Base-by-base conservation (phyloP, 306 rosid species). In the Mucuna pruriens region DNA sequence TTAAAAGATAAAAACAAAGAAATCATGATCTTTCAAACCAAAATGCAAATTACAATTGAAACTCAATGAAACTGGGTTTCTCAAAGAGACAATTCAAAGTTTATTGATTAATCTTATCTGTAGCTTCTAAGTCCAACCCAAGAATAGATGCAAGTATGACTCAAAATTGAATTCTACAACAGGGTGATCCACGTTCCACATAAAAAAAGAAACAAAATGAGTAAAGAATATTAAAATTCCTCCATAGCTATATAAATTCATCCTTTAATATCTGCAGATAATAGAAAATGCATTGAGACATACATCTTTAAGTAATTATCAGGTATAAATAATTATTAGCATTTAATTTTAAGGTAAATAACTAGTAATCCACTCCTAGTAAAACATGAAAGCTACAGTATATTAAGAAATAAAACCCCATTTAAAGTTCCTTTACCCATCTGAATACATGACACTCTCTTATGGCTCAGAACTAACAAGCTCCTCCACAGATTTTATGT, bases 401-500 rank as follows among this genome's bases (percentile, higher is more conserved):
- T 31, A 39, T 19, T 55, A 16, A 82, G 66, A 63, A 46, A 60
- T 7, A 72, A 69, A 78, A 48, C 31, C 45, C 23, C 63, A 69
- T 19, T 29, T 4, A 57, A 36, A 44, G 71, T 70, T 63, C 52
- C 78, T 81, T 81, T 74, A 83, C 85, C 84, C 7, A 22, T 63
- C 23, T 40, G 40, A 57, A 81, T 55, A 69, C 44, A 77, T 19
- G 4, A 45, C 15, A 51, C 17, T 33, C 17, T 33, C 68, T 79
- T 87, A 89, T 2, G 92, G 92, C 67, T 95, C 87, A 25, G 92
- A 90, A 86, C 85, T 86, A 69, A 89, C 84, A 71, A 95, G 93
- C 73, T 89, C 94, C 81, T 89, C 90, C 31, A 95, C 93, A 54
- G 96, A 90, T 52, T 84, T 91, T 78, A 71, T 85, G 81, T 90